Conservation (phyloP, 192 early-diverging fungal species). For the Lunasporangiospora selenospora region DNA sequence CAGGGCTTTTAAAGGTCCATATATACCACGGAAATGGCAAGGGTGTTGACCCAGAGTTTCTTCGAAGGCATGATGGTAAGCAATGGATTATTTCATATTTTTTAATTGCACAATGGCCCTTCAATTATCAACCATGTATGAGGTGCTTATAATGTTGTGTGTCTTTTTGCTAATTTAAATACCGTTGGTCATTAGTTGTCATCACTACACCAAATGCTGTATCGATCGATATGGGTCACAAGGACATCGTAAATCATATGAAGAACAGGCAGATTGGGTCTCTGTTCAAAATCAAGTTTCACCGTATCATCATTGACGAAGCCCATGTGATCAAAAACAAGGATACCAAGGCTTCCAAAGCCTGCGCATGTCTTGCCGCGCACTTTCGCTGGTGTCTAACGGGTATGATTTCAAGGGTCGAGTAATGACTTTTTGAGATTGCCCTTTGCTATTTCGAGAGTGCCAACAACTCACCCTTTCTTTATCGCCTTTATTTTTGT, state of each 20-base stretch:
- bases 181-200: too few relatives aligned
- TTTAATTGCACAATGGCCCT: not conserved
- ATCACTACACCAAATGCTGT: conserved; percentile 55
- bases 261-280: conserved; percentile 28
- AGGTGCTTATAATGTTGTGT: not conserved
- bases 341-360: conserved; percentile 48
- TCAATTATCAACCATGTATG: not conserved
- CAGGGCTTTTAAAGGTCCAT: conserved; percentile 58
- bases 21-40: conserved; percentile 67
- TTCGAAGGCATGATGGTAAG: conserved; percentile 58
- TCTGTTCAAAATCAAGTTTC: conserved; percentile 37
- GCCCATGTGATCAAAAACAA: conserved; percentile 72
- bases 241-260: not conserved
- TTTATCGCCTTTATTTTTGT: not conserved
- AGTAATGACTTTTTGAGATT: conserved; percentile 35
- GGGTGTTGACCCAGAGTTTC: conserved; percentile 30
- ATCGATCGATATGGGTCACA: conserved; percentile 23
- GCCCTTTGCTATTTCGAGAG: not conserved
- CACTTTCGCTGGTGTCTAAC: conserved; percentile 71
- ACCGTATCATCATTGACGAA: conserved; percentile 60
- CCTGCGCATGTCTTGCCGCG: conserved; percentile 53
- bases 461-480: conserved; percentile 11
- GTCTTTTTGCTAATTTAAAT: too few relatives aligned
- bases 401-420: conserved; percentile 50
- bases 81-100: not conserved